Base-by-base conservation (phyloP, 345 rosid genomes). In the Camelina neglecta region DNA sequence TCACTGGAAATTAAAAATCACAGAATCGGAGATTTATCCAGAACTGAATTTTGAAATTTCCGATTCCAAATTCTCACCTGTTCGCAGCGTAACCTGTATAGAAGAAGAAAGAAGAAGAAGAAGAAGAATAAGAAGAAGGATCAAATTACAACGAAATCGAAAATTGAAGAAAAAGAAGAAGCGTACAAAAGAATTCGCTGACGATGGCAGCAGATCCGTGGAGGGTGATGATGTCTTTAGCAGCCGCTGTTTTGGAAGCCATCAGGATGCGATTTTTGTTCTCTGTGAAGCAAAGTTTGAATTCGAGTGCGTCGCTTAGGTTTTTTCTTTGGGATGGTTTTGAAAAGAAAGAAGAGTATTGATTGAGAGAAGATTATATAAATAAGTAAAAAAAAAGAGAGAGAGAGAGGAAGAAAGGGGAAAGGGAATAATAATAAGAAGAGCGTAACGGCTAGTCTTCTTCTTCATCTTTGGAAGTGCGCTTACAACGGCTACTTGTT, bases 181-280 rank as follows among this genome's bases (percentile, higher is more conserved):
- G 73, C 86, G 26, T 61, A 89, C 99, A 96, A 68, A 95, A 95
- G 61, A 95, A 92, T 78, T 95, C 99, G 83, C 99, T 89, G 80
- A 90, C 97, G 75, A 95, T 95, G 0, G 99, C 93, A 3, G 99
- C 97, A 20, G 99, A 95, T 65, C 99, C 99, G 41, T 97, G 93
- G 3, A 95, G 81, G 38, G 99, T 95, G 82, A 95, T 95, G 82
- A 95, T 92, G 66, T 95, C 99, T 81, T 89, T 92, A 65, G 99
- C 84, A 65, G 99, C 83, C 47, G 84, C 86, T 0, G 90, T 87
- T 77, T 75, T 89, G 1, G 93, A 87, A 3, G 93, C 92, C 97
- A 92, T 92, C 36, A 42, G n/a, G 45, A 42, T 20, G 31, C 24
- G 62, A 29, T 7, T 67, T 54, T 57, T 29, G 8, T n/a, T n/a